These are phyloP conservation scores for Lolium multiflorum DNA, from an alignment of 176 grass and related monocot genomes.

Conservation along the genomic window DNA sequence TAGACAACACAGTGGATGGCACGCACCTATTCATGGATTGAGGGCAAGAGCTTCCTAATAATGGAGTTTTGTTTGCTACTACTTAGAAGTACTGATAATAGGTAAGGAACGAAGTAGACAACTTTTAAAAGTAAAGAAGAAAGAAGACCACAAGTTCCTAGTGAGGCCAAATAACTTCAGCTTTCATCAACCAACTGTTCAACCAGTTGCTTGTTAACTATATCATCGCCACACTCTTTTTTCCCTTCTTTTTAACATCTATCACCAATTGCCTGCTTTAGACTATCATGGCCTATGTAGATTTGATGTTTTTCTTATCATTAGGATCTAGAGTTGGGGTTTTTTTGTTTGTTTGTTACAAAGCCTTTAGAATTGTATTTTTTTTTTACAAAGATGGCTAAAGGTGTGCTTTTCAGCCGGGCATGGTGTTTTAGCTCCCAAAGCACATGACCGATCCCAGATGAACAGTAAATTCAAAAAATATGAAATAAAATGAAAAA, in stretches of 20 bases:
- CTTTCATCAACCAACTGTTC: background rate
- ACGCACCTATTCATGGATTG: background rate
- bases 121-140: constrained; percentile 22
- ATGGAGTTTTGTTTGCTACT: constrained; percentile 1
- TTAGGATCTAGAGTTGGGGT: no score
- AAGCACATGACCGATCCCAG: no score
- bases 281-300: background rate
- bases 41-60: background rate
- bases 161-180: background rate
- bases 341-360: no score
- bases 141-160: background rate
- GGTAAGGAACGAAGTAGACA: background rate
- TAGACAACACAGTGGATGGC: background rate
- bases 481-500: no score
- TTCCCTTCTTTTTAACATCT: background rate
- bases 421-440: no score
- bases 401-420: no score
- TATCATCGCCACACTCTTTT: background rate
- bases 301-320: no score
- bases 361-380: no score
- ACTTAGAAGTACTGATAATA: constrained; percentile 21
- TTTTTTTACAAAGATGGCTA: no score
- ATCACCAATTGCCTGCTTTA: background rate
- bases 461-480: no score
- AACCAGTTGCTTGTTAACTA: background rate